phyloP scores from a whole-genome alignment of 768 basidiomycete genomes.

The Cystobasidiopsis lactophilus region DNA sequence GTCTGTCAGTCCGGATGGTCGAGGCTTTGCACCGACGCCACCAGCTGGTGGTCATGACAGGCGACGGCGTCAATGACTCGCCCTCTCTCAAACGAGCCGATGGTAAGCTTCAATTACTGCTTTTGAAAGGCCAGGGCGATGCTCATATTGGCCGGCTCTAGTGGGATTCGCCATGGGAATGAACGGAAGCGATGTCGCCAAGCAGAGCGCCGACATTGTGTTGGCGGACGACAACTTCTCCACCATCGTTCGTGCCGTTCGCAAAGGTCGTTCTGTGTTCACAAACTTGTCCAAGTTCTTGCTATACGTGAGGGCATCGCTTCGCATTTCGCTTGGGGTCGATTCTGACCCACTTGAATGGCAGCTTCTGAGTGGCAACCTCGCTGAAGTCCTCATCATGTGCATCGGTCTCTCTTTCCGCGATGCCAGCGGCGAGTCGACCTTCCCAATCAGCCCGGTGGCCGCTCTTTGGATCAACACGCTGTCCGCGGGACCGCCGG shows the following conservation, averaged over 20 bases:
- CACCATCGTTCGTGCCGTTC: slow-evolving; percentile 23
- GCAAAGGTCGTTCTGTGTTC: slow-evolving; percentile 13
- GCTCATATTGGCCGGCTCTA: background rate
- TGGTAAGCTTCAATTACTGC: slow-evolving; percentile 34
- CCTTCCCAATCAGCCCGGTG: slow-evolving; percentile 32
- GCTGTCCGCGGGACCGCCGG: slow-evolving; percentile 1
- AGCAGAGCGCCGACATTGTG: slow-evolving; percentile 22
- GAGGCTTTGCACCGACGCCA: slow-evolving; percentile 35
- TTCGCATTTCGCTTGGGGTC: no score
- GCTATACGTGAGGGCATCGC: slow-evolving; percentile 5
- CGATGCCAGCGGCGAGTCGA: slow-evolving; percentile 30
- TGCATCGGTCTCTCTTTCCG: slow-evolving; percentile 39
- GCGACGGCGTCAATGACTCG: slow-evolving; percentile 44
- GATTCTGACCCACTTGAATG: no score
- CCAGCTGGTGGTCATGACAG: slow-evolving; percentile 41
- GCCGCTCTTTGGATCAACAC: slow-evolving; percentile 30
- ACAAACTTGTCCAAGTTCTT: slow-evolving; percentile 11
- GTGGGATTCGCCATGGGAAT: slow-evolving; percentile 21
- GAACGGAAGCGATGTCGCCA: slow-evolving; percentile 14
- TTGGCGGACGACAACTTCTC: slow-evolving; percentile 25
- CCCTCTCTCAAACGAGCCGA: slow-evolving; percentile 40
- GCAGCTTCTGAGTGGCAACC: slow-evolving; percentile 9
- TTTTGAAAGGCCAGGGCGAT: slow-evolving; percentile 31
- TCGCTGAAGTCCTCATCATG: slow-evolving; percentile 14
- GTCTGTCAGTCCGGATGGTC: slow-evolving; percentile 45